A percentile compares a stretch with the other conserved stretches of the same genome.
Conservation (phyloP, 106 monocot genomes). For the Gastrodia elata region DNA sequence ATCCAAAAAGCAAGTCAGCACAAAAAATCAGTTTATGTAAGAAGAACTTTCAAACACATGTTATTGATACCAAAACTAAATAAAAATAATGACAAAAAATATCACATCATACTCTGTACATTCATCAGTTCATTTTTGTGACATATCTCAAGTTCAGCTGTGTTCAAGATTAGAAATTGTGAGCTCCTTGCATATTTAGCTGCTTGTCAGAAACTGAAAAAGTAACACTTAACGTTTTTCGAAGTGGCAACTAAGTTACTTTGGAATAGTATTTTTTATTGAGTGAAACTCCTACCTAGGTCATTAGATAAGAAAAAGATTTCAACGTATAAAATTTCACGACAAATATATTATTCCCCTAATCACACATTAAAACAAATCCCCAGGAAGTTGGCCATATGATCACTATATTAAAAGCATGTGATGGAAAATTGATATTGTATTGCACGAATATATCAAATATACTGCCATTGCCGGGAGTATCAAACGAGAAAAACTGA, state of each 20-base stretch:
- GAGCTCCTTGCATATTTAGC: background rate
- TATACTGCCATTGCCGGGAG: too few species aligned
- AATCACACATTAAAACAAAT: background rate
- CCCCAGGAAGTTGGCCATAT: background rate
- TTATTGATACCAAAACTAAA: background rate
- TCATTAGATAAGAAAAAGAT: background rate
- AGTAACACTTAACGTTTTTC: background rate
- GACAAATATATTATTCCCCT: background rate
- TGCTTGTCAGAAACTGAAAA: background rate
- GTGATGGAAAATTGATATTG: too few species aligned
- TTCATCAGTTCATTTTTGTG: background rate
- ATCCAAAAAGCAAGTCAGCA: background rate
- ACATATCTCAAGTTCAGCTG: background rate
- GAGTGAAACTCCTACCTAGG: too few species aligned
- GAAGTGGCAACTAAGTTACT: background rate
- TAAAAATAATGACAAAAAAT: background rate
- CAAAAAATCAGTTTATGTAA: background rate
- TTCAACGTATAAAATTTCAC: background rate
- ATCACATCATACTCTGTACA: background rate
- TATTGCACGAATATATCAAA: too few species aligned
- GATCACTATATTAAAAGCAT: background rate
- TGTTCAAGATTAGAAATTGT: background rate
- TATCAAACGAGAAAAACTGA: too few species aligned
- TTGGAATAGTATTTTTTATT: background rate
- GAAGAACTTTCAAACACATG: background rate